A percentile compares a stretch with the other conserved stretches of the same genome.
These are phyloP conservation scores for Houttuynia cordata DNA, from an alignment of 164 flowering plant species.

Conservation along the genomic window DNA sequence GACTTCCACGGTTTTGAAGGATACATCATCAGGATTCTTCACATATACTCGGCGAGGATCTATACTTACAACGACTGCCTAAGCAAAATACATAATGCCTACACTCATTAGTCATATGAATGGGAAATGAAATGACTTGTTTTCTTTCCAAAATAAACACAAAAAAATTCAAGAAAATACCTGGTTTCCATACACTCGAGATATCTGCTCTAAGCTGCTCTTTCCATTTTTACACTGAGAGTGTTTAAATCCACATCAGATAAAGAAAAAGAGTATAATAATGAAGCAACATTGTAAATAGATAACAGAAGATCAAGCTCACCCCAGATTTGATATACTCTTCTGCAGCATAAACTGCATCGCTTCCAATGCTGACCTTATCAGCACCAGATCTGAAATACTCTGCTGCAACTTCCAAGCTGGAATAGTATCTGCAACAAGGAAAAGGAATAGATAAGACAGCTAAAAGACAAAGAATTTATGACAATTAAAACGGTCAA, in stretches of 20 bases:
- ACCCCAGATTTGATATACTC: conserved; percentile 74
- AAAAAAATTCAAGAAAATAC: conserved; percentile 19
- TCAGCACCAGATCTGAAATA: conserved; percentile 99
- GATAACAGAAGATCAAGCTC: conserved; percentile 11
- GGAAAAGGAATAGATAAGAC: background rate
- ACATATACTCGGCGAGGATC: conserved; percentile 90
- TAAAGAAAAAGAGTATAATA: conserved; percentile 5
- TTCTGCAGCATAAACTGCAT: conserved; percentile 96
- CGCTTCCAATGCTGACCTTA: conserved; percentile 94
- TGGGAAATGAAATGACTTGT: background rate
- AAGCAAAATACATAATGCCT: background rate
- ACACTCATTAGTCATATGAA: background rate
- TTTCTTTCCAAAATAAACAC: background rate
- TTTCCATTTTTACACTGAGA: conserved; percentile 75
- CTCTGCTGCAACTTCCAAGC: conserved; percentile 96
- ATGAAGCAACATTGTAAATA: background rate
- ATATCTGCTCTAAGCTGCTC: conserved; percentile 89
- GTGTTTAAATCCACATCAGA: background rate
- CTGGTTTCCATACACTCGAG: conserved; percentile 94
- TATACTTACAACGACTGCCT: conserved; percentile 99
- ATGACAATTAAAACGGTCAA: background rate
- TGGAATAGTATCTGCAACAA: conserved; percentile 59
- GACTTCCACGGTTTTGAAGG: conserved; percentile 51
- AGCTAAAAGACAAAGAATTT: background rate
- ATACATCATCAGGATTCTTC: conserved; percentile 51